phyloP scores from a whole-genome alignment of 208 protist genomes.

The Leishmania braziliensis region DNA sequence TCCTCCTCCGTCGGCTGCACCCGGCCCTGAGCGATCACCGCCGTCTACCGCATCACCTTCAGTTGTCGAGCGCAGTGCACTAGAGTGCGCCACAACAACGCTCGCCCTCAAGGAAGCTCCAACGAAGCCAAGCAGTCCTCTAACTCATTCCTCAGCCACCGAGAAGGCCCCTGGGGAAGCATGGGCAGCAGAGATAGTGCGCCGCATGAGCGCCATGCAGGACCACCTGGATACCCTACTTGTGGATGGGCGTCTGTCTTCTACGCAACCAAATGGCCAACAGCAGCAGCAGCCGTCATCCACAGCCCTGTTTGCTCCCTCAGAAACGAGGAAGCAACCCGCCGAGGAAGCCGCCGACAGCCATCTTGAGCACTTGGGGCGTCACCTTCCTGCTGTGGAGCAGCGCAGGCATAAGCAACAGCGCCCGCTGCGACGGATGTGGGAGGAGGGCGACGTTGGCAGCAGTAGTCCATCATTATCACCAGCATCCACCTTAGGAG shows the following conservation, averaged over 20 bases:
- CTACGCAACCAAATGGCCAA: neutral
- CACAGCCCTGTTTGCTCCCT: neutral
- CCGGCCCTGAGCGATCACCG: neutral
- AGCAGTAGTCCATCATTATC: neutral
- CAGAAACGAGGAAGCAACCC: neutral
- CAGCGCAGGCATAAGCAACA: neutral
- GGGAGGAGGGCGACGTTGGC: neutral
- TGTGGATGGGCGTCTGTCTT: neutral
- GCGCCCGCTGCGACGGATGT: slow-evolving; percentile 7
- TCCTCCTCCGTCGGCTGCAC: neutral
- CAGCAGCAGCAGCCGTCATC: neutral
- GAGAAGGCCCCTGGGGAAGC: neutral
- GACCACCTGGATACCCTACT: neutral
- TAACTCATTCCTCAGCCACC: neutral
- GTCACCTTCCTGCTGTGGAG: slow-evolving; percentile 4
- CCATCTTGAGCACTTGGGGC: slow-evolving; percentile 6
- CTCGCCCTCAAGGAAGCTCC: neutral
- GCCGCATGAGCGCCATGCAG: neutral
- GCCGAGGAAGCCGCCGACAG: slow-evolving; percentile 7
- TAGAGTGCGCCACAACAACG: neutral
- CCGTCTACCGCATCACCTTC: neutral
- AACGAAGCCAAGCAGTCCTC: neutral
- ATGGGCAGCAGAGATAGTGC: neutral
- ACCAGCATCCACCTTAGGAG: neutral
- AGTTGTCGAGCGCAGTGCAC: neutral